phyloP scores from a whole-genome alignment of 805 yeast genomes.

The Wickerhamomyces pijperi region DNA sequence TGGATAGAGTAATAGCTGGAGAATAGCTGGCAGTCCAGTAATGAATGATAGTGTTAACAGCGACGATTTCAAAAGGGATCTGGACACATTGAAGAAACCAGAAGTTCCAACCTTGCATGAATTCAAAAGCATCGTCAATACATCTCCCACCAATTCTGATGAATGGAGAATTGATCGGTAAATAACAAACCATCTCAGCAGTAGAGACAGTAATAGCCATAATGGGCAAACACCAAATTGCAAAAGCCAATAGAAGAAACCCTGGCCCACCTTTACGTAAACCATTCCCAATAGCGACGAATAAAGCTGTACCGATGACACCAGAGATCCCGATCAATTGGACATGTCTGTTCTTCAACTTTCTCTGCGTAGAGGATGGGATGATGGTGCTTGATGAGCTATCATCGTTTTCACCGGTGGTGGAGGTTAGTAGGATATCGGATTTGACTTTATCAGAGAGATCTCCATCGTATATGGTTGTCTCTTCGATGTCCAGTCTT shows the following conservation, averaged over 20 bases:
- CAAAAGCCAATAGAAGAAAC: slow-evolving; percentile 51
- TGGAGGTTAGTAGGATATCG: no score
- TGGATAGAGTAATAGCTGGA: slow-evolving; percentile 56
- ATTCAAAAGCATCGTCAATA: slow-evolving; percentile 64
- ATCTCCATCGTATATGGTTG: background rate
- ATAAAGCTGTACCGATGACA: slow-evolving; percentile 71
- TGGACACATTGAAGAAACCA: slow-evolving; percentile 66
- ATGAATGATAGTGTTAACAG: slow-evolving; percentile 68
- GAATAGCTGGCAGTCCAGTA: slow-evolving; percentile 72
- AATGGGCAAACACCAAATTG: slow-evolving; percentile 61
- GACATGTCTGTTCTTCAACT: slow-evolving; percentile 57
- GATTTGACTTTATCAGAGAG: background rate
- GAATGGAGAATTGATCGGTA: slow-evolving; percentile 72
- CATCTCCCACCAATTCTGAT: slow-evolving; percentile 65
- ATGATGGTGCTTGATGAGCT: background rate
- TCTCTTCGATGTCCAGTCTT: background rate
- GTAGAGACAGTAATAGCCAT: slow-evolving; percentile 55
- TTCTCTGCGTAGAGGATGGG: slow-evolving; percentile 29
- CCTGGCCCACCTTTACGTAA: slow-evolving; percentile 62
- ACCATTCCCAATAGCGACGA: slow-evolving; percentile 61
- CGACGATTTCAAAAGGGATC: slow-evolving; percentile 76
- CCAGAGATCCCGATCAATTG: slow-evolving; percentile 76
- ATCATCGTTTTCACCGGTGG: no score
- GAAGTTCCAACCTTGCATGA: slow-evolving; percentile 72
- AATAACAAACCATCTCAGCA: slow-evolving; percentile 71